Percentiles rank a stretch among this genome's conserved stretches.
phyloP scores from a whole-genome alignment of 441 rosid species.

The Bruguiera hainesii region DNA sequence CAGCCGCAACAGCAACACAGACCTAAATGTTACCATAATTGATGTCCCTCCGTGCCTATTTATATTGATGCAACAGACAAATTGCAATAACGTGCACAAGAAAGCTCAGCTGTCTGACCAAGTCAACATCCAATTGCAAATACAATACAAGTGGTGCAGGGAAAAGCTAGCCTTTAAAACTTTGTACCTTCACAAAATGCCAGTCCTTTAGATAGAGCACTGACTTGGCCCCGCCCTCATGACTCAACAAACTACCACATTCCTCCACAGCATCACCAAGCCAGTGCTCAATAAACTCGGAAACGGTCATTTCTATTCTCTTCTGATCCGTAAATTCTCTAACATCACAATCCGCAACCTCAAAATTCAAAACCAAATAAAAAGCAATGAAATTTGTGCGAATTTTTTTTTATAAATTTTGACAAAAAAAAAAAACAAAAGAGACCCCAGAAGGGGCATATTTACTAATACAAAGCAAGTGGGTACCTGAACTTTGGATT shows the following conservation, averaged over 20 bases:
- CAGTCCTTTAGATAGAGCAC: slow-evolving; percentile 89
- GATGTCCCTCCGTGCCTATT: too few relatives aligned
- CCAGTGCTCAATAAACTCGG: slow-evolving; percentile 64
- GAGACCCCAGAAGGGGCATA: not conserved
- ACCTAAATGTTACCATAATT: not conserved
- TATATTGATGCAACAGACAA: not conserved
- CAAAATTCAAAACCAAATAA: slow-evolving; percentile 3
- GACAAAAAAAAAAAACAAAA: not conserved
- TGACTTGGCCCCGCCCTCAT: slow-evolving; percentile 27
- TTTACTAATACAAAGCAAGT: not conserved
- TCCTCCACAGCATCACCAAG: slow-evolving; percentile 11
- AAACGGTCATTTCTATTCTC: slow-evolving; percentile 77
- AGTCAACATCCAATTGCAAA: not conserved
- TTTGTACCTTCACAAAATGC: slow-evolving; percentile 83
- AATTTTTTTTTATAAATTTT: too few relatives aligned
- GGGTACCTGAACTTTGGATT: slow-evolving; percentile 75
- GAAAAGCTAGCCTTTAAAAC: not conserved
- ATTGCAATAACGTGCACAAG: not conserved
- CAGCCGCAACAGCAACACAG: not conserved
- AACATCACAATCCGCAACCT: slow-evolving; percentile 87
- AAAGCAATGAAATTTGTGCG: too few relatives aligned
- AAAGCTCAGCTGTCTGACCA: not conserved
- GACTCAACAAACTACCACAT: slow-evolving; percentile 14
- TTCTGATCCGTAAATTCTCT: slow-evolving; percentile 85
- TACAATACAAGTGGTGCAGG: not conserved